Evolutionary conservation across 495 filamentous ascomycete genomes (phyloP).

Genomic region (Thermothielavioides terrestris): DNA sequence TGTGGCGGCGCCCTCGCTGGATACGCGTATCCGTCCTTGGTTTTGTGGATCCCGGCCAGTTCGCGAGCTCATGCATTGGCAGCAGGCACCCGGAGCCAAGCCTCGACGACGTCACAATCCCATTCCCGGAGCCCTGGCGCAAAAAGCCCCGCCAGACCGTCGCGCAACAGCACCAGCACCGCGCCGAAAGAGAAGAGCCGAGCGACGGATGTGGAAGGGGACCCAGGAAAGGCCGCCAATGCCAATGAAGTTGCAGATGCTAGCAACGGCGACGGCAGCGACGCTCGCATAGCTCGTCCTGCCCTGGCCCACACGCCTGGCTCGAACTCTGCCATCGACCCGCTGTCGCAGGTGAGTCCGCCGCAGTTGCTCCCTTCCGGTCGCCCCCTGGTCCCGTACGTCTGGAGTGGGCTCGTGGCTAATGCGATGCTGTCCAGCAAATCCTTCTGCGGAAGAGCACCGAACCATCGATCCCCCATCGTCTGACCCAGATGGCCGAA

Average conservation of each 20-base stretch:
- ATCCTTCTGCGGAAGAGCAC: slow-evolving; percentile 80
- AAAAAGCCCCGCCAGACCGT: slow-evolving; percentile 8
- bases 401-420: background rate
- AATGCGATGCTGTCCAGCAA: slow-evolving; percentile 33
- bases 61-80: slow-evolving; percentile 9
- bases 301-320: slow-evolving; percentile 12
- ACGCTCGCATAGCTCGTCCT: background rate
- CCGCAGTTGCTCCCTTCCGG: background rate
- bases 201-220: slow-evolving; percentile 12
- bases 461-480: slow-evolving; percentile 58
- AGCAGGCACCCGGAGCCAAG: slow-evolving; percentile 11
- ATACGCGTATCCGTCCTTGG: slow-evolving; percentile 3
- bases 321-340: slow-evolving; percentile 30
- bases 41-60: background rate
- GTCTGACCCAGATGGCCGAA: slow-evolving; percentile 41
- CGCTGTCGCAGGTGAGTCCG: slow-evolving; percentile 37
- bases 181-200: slow-evolving; percentile 8
- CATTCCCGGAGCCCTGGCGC: background rate
- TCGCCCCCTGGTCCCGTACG: background rate
- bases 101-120: slow-evolving; percentile 9
- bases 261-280: slow-evolving; percentile 4
- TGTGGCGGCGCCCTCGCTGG: no score
- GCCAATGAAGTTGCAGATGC: slow-evolving; percentile 4
- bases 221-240: slow-evolving; percentile 11
- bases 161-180: slow-evolving; percentile 12